These are phyloP conservation scores for Trichoderma semiorbis DNA, from an alignment of 2,329 filamentous ascomycete genomes.

Conservation along the genomic window DNA sequence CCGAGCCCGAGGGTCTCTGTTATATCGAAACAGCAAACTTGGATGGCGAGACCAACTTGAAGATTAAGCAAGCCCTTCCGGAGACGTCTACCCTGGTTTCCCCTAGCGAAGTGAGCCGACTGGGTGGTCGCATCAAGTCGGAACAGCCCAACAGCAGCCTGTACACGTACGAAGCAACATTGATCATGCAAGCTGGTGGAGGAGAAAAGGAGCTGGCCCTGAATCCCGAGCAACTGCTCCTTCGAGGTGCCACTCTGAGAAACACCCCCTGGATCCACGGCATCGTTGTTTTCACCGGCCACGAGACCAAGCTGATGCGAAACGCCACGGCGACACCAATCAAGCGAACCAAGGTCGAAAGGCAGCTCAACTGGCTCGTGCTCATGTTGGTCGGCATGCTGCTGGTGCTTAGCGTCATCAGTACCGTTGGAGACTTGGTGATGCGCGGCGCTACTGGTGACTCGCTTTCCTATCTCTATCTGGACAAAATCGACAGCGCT, in stretches of 20 bases:
- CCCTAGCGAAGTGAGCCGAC: conserved; percentile 75
- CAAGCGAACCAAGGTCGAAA: conserved; percentile 94
- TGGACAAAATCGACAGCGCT: conserved; percentile 57
- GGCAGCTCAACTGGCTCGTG: conserved; percentile 90
- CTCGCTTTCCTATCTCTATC: conserved; percentile 69
- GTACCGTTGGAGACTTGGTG: conserved; percentile 86
- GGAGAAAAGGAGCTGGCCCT: conserved; percentile 90
- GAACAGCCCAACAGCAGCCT: conserved; percentile 98
- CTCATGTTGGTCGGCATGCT: conserved; percentile 84
- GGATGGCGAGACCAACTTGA: conserved; percentile 96
- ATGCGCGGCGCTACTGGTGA: conserved; percentile 61
- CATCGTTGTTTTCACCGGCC: conserved; percentile 85
- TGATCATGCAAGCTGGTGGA: conserved; percentile 86
- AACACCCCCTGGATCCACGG: conserved; percentile 98
- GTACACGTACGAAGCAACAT: conserved; percentile 94
- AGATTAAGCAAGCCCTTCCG: conserved; percentile 95
- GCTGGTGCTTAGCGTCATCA: conserved; percentile 78
- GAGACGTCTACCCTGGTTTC: conserved; percentile 89
- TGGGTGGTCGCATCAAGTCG: conserved; percentile 83
- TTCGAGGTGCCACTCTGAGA: conserved; percentile 87
- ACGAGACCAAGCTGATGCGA: conserved; percentile 98
- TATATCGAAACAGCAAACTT: conserved; percentile 99
- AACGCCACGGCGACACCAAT: conserved; percentile 97
- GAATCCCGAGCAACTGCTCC: conserved; percentile 85
- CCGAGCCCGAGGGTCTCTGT: conserved; percentile 93